phyloP scores from a whole-genome alignment of 495 filamentous ascomycete species.

The Aspergillus carlsbadensis region DNA sequence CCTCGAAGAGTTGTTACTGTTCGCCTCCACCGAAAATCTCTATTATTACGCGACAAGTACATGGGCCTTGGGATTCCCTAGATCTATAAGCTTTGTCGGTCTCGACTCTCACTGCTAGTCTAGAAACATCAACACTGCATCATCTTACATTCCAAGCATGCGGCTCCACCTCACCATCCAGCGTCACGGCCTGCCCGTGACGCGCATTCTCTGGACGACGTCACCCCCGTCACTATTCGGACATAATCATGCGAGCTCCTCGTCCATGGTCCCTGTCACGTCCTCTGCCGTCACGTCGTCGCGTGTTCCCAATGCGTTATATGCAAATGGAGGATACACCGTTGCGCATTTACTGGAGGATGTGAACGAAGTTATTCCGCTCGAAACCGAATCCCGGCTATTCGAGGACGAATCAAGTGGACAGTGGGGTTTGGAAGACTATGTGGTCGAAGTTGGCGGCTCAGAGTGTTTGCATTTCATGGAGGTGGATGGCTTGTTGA shows the following conservation, averaged over 20 bases:
- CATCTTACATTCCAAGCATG: constrained; percentile 46
- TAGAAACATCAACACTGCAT: not conserved
- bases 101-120: too few species aligned
- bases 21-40: not conserved
- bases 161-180: constrained; percentile 80
- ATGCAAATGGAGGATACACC: constrained; percentile 58
- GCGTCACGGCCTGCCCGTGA: constrained; percentile 75
- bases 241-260: constrained; percentile 22
- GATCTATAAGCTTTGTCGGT: too few species aligned
- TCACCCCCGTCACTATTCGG: constrained; percentile 35
- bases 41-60: not conserved
- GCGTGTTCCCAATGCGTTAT: constrained; percentile 42
- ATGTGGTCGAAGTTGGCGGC: constrained; percentile 77
- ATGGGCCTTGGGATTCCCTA: not conserved
- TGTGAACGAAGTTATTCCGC: constrained; percentile 77
- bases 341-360: constrained; percentile 80
- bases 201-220: constrained; percentile 70
- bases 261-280: constrained; percentile 25
- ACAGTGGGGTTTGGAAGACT: constrained; percentile 90
- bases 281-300: constrained; percentile 38
- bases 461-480: constrained; percentile 93
- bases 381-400: constrained; percentile 62
- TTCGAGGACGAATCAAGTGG: constrained; percentile 42
- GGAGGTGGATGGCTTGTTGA: constrained; percentile 64
- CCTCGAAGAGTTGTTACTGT: not conserved